Conservation (phyloP, 768 basidiomycete species). For the Rhodotorula toruloides region DNA sequence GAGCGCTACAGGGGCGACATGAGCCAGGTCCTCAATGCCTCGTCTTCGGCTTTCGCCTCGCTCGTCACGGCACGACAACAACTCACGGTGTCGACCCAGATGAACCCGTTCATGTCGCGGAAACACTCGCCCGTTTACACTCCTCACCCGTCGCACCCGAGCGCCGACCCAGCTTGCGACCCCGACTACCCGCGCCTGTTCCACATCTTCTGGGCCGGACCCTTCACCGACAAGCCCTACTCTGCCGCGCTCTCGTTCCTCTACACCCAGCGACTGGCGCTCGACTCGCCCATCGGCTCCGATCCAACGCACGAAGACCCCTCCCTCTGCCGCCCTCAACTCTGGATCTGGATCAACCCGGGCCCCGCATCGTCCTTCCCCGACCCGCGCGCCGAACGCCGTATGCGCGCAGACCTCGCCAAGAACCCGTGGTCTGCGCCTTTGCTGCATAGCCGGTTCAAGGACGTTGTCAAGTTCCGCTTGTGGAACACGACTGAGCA, state of each 20-base stretch:
- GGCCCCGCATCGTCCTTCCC: constrained; percentile 89
- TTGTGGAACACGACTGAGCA: constrained; percentile 99
- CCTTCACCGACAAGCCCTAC: constrained; percentile 98
- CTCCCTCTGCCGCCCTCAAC: constrained; percentile 72
- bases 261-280: constrained; percentile 86
- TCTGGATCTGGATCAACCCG: constrained; percentile 98
- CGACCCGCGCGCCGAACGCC: constrained; percentile 68
- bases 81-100: constrained; percentile 10
- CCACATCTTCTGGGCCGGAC: constrained; percentile 99
- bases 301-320: constrained; percentile 48
- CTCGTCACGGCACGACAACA: constrained; percentile 20
- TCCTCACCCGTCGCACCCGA: constrained; percentile 5
- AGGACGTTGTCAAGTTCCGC: constrained; percentile 86
- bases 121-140: constrained; percentile 50
- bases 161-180: constrained; percentile 61
- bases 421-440: constrained; percentile 89
- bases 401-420: constrained; percentile 76
- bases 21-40: constrained; percentile 16
- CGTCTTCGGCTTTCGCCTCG: constrained; percentile 12
- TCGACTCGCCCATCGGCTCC: constrained; percentile 46
- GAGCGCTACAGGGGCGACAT: constrained; percentile 19
- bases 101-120: background rate
- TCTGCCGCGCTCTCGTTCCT: constrained; percentile 88
- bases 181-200: constrained; percentile 78
- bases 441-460: constrained; percentile 86